Evolutionary conservation across 805 yeast species (phyloP).

Genomic region (Kurtzmaniella cleridarum): DNA sequence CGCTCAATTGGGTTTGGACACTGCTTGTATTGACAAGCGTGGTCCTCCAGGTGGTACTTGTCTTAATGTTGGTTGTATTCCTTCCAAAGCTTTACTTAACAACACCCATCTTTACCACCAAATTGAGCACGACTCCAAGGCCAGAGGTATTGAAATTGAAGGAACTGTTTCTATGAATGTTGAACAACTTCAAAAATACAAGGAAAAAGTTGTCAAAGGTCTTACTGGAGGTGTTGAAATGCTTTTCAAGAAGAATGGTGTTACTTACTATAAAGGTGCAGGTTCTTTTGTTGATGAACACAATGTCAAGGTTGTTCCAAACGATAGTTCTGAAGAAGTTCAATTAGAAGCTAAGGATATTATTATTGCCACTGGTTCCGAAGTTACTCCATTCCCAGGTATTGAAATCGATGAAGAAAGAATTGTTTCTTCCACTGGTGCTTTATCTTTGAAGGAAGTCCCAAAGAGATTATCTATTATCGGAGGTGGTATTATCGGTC

Average conservation of each 20-base stretch:
- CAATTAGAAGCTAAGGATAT: conserved; percentile 73
- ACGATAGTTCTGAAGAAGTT: conserved; percentile 64
- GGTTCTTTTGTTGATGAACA: conserved; percentile 85
- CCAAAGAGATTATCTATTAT: conserved; percentile 91
- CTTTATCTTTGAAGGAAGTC: conserved; percentile 73
- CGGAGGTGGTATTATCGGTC: conserved; percentile 99
- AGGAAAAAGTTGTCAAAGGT: conserved; percentile 83
- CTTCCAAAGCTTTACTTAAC: conserved; percentile 92
- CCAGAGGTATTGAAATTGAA: conserved; percentile 86
- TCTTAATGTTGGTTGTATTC: conserved; percentile 98
- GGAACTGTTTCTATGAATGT: conserved; percentile 71
- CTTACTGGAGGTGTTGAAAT: conserved; percentile 92
- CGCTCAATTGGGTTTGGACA: conserved; percentile 90
- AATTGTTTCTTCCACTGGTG: conserved; percentile 95
- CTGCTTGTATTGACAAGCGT: conserved; percentile 96
- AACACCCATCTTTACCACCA: conserved; percentile 91
- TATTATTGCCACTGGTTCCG: conserved; percentile 97
- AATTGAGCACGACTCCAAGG: conserved; percentile 75
- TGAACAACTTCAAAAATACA: conserved; percentile 79
- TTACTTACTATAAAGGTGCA: conserved; percentile 87
- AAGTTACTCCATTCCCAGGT: conserved; percentile 98
- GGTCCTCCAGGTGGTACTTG: conserved; percentile 98
- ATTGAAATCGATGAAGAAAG: conserved; percentile 93
- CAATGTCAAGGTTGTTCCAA: conserved; percentile 72
- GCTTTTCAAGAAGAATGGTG: conserved; percentile 93